A percentile compares a stretch with the other conserved stretches of the same genome.
Evolutionary conservation across 163 green algal genomes (phyloP).

Genomic region (Volvox carteri): DNA sequence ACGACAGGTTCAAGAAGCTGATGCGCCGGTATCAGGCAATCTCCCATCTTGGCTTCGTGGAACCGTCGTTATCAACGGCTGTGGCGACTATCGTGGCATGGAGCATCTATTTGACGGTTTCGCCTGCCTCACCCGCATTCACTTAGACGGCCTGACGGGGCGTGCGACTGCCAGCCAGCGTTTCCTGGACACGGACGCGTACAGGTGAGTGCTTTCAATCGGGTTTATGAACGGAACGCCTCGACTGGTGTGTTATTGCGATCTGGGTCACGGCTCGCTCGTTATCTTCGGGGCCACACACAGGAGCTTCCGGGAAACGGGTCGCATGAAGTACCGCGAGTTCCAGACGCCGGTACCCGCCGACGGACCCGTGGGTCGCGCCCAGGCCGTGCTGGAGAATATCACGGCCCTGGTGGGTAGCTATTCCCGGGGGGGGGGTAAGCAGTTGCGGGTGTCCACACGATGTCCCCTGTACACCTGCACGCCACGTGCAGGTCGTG

Average conservation of each 20-base stretch:
- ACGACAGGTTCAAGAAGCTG: slow-evolving; percentile 20
- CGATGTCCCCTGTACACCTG: too few species aligned
- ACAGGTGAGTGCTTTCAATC: too few species aligned
- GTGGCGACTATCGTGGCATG: slow-evolving; percentile 54
- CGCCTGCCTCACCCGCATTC: slow-evolving; percentile 16
- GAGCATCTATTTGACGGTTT: slow-evolving; percentile 37
- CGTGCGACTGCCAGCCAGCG: slow-evolving; percentile 43
- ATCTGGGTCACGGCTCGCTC: too few species aligned
- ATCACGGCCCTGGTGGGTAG: slow-evolving; percentile 50
- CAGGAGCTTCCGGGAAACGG: slow-evolving; percentile 56
- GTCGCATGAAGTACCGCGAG: slow-evolving; percentile 61
- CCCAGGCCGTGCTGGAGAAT: slow-evolving; percentile 47
- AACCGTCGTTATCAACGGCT: slow-evolving; percentile 63
- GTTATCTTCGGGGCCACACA: too few species aligned
- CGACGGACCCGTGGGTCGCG: not conserved
- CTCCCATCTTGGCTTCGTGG: slow-evolving; percentile 80
- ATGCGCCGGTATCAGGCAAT: slow-evolving; percentile 61
- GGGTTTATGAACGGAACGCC: too few species aligned
- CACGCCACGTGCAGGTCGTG: too few species aligned
- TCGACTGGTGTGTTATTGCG: too few species aligned
- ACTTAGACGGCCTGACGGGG: not conserved
- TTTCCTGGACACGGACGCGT: slow-evolving; percentile 59
- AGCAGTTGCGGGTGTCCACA: too few species aligned
- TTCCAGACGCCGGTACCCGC: slow-evolving; percentile 51
- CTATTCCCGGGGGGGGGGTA: not conserved